phyloP scores from a whole-genome alignment of 2,329 filamentous ascomycete genomes.

The Neobulgaria alba region DNA sequence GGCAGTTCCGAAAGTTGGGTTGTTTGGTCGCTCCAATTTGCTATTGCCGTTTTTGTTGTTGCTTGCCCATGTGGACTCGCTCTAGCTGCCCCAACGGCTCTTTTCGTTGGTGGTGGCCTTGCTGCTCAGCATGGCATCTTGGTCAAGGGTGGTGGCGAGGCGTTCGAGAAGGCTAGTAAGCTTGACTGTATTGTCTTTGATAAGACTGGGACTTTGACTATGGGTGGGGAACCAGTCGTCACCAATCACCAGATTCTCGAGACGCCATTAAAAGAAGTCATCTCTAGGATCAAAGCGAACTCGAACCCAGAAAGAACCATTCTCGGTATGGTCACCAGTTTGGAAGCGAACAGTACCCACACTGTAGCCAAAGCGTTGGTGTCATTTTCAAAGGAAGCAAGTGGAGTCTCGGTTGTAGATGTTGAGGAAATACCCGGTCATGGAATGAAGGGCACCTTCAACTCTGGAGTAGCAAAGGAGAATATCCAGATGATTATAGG shows the following conservation, averaged over 20 bases:
- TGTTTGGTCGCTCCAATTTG: conserved; percentile 71
- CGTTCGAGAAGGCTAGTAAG: conserved; percentile 48
- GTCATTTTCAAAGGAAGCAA: conserved; percentile 44
- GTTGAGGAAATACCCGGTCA: conserved; percentile 64
- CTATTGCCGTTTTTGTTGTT: conserved; percentile 52
- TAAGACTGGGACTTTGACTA: conserved; percentile 51
- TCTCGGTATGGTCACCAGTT: conserved; percentile 46
- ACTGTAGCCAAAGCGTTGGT: conserved; percentile 65
- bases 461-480: neutral
- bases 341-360: conserved; percentile 67
- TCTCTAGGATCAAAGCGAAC: conserved; percentile 1
- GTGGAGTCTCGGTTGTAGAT: conserved; percentile 29
- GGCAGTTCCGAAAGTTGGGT: conserved; percentile 53
- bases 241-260: conserved; percentile 30
- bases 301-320: conserved; percentile 23
- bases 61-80: conserved; percentile 54
- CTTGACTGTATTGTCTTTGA: conserved; percentile 50
- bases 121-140: conserved; percentile 49
- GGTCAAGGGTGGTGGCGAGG: conserved; percentile 50
- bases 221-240: conserved; percentile 60
- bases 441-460: conserved; percentile 49
- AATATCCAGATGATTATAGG: conserved; percentile 51
- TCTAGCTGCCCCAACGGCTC: conserved; percentile 48
- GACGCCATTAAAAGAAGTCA: conserved; percentile 13
- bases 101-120: conserved; percentile 49